Evolutionary conservation across 2,329 filamentous ascomycete genomes (phyloP).

Genomic region (Cladophialophora yegresii): DNA sequence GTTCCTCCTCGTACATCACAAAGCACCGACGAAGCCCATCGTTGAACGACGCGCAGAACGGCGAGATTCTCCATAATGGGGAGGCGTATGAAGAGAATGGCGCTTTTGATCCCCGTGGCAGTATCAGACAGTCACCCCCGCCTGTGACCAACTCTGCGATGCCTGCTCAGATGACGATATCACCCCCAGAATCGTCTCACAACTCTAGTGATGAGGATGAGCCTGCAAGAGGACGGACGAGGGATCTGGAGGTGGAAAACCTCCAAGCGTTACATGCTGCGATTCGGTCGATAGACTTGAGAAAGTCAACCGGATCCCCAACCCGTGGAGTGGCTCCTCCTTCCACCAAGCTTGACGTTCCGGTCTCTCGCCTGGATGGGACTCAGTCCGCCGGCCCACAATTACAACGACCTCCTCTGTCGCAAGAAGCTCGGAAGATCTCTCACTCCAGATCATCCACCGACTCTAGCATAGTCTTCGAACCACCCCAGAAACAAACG

Average conservation of each 20-base stretch:
- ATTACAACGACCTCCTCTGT: slow-evolving; percentile 46
- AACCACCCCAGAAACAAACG: slow-evolving; percentile 49
- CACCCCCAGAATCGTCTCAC: slow-evolving; percentile 80
- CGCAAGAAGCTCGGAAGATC: slow-evolving; percentile 61
- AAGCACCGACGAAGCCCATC: slow-evolving; percentile 63
- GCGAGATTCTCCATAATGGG: slow-evolving; percentile 35
- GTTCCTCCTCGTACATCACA: slow-evolving; percentile 63
- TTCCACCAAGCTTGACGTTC: slow-evolving; percentile 28
- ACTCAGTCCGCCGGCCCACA: slow-evolving; percentile 47
- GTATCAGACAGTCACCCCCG: slow-evolving; percentile 80
- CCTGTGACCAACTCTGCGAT: slow-evolving; percentile 75
- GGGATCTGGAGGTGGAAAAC: slow-evolving; percentile 47
- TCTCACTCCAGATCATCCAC: slow-evolving; percentile 63
- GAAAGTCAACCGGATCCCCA: slow-evolving; percentile 59
- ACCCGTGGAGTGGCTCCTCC: slow-evolving; percentile 42
- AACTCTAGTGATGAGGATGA: slow-evolving; percentile 85
- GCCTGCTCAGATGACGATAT: slow-evolving; percentile 81
- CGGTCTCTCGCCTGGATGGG: slow-evolving; percentile 28
- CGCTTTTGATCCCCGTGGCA: slow-evolving; percentile 53
- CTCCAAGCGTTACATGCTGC: slow-evolving; percentile 75
- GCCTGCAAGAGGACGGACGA: slow-evolving; percentile 40
- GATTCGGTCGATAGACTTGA: slow-evolving; percentile 74
- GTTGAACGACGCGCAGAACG: slow-evolving; percentile 41
- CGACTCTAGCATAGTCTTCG: slow-evolving; percentile 55
- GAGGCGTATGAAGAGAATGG: slow-evolving; percentile 34